Evolutionary conservation across 2,329 filamentous ascomycete species (phyloP).

Genomic region (Aspergillus ruber): DNA sequence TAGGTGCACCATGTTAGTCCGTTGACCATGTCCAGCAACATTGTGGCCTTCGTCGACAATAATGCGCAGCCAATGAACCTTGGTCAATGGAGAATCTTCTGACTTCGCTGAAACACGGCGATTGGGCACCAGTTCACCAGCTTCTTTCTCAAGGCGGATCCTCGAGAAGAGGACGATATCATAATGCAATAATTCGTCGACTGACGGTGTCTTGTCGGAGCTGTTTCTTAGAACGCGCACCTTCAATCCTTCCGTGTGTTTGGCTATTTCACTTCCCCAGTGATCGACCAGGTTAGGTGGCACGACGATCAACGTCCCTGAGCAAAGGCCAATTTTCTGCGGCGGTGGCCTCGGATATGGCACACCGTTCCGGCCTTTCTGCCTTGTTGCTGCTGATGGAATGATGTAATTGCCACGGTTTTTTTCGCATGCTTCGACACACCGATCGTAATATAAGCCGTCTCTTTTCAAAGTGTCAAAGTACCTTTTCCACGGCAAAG

Average conservation of each 20-base stretch:
- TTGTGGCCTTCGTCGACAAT: constrained; percentile 91
- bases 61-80: constrained; percentile 76
- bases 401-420: constrained; percentile 57
- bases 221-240: constrained; percentile 57
- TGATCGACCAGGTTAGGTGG: constrained; percentile 78
- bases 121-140: constrained; percentile 45
- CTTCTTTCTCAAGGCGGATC: constrained; percentile 64
- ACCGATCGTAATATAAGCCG: constrained; percentile 49
- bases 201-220: constrained; percentile 50
- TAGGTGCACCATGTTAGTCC: constrained; percentile 53
- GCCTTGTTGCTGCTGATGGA: constrained; percentile 38
- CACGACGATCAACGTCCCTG: constrained; percentile 69
- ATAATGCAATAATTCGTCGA: constrained; percentile 55
- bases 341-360: constrained; percentile 32
- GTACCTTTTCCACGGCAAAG: constrained; percentile 63
- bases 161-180: constrained; percentile 77
- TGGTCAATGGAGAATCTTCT: constrained; percentile 58
- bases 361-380: constrained; percentile 37
- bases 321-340: constrained; percentile 55
- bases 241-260: constrained; percentile 64
- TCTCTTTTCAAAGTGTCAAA: constrained; percentile 48
- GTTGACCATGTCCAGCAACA: constrained; percentile 61
- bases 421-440: constrained; percentile 51
- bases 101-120: constrained; percentile 38
- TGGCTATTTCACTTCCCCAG: constrained; percentile 73